phyloP scores from a whole-genome alignment of 2,329 filamentous ascomycete species.

The Penicillium sp. region DNA sequence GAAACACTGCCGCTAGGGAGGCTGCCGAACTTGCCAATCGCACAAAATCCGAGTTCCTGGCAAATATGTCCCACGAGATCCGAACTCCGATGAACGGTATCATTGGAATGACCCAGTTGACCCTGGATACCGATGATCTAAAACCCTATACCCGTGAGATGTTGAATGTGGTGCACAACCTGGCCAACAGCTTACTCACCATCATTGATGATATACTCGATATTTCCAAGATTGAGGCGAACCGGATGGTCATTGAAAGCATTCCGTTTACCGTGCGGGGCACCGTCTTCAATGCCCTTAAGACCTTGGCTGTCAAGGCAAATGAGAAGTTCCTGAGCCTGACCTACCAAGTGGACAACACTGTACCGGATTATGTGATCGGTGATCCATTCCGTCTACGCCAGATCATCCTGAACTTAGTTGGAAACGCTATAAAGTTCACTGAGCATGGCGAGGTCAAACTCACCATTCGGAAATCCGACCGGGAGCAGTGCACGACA shows the following conservation, averaged over 20 bases:
- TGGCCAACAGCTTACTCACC: constrained; percentile 92
- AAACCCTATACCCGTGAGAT: constrained; percentile 96
- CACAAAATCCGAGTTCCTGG: constrained; percentile 96
- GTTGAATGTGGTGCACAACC: constrained; percentile 95
- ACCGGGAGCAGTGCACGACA: constrained; percentile 63
- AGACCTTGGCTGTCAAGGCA: constrained; percentile 94
- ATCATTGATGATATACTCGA: constrained; percentile 84
- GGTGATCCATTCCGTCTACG: constrained; percentile 94
- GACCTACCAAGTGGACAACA: constrained; percentile 89
- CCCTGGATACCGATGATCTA: constrained; percentile 89
- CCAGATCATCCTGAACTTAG: constrained; percentile 95
- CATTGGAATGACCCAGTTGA: constrained; percentile 96
- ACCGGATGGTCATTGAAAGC: constrained; percentile 97
- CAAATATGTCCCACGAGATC: constrained; percentile 99
- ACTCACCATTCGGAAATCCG: constrained; percentile 77
- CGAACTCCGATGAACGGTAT: constrained; percentile 97
- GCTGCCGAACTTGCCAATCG: constrained; percentile 96
- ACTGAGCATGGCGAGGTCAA: constrained; percentile 96
- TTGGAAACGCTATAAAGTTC: constrained; percentile 98
- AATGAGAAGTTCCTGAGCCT: constrained; percentile 94
- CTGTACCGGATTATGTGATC: constrained; percentile 90
- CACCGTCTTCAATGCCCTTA: constrained; percentile 95
- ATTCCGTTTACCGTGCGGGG: constrained; percentile 93
- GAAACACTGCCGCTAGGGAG: constrained; percentile 93
- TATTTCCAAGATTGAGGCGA: constrained; percentile 81